These are phyloP conservation scores for Globisporangium radiosum DNA, from an alignment of 352 stramenopile species.

Conservation along the genomic window DNA sequence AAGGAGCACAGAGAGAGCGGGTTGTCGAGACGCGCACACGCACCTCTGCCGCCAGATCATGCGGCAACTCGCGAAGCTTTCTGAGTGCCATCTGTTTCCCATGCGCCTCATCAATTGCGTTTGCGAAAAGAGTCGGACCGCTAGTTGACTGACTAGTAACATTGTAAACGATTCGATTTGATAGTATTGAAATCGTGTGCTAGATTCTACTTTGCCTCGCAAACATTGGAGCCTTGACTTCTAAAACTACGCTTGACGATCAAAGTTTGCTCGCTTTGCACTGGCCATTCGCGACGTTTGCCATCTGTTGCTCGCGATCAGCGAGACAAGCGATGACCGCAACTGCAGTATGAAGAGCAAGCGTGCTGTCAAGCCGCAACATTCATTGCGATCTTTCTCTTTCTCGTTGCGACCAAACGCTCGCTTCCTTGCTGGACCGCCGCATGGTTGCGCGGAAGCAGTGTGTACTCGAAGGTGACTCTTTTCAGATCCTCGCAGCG, in stretches of 20 bases:
- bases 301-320: no score
- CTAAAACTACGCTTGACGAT: not conserved
- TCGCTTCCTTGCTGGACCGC: constrained; percentile 1
- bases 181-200: not conserved
- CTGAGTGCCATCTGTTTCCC: constrained; percentile 1
- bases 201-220: not conserved
- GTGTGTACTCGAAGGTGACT: not conserved
- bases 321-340: no score
- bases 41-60: not conserved
- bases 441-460: constrained; percentile 7
- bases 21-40: not conserved
- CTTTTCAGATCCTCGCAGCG: not conserved
- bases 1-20: not conserved
- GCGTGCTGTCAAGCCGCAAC: no score
- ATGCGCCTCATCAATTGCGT: not conserved
- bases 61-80: constrained; percentile 5
- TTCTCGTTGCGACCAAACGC: no score
- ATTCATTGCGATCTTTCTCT: no score
- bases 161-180: not conserved
- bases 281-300: no score
- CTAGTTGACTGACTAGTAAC: not conserved
- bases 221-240: not conserved
- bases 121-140: not conserved
- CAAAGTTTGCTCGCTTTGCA: no score
- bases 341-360: no score